phyloP scores from a whole-genome alignment of 2,329 filamentous ascomycete genomes.

The Penicillium crustosum region DNA sequence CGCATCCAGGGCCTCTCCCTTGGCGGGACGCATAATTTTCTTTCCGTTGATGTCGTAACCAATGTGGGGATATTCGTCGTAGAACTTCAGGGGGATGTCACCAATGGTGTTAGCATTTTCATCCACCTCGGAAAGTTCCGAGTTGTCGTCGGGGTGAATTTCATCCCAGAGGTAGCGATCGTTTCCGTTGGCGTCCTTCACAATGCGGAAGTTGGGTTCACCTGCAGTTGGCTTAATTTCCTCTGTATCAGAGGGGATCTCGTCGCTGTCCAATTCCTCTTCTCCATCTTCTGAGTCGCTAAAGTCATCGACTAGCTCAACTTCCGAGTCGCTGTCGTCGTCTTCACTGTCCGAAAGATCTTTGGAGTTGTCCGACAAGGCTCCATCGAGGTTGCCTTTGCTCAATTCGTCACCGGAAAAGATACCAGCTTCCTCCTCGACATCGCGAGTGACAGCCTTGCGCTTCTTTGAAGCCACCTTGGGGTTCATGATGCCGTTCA shows the following conservation, averaged over 20 bases:
- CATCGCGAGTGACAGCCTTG: constrained; percentile 60
- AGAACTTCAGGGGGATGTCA: constrained; percentile 89
- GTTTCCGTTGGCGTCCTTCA: constrained; percentile 85
- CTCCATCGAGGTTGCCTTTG: constrained; percentile 43
- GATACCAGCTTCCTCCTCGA: constrained; percentile 49
- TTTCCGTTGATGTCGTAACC: constrained; percentile 99
- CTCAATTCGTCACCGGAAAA: constrained; percentile 63
- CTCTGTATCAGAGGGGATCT: constrained; percentile 50
- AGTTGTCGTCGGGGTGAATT: constrained; percentile 92
- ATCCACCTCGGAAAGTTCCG: constrained; percentile 84
- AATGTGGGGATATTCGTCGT: constrained; percentile 97
- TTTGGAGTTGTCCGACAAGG: constrained; percentile 44
- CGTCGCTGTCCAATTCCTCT: constrained; percentile 52
- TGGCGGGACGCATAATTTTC: constrained; percentile 93
- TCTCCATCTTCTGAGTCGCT: constrained; percentile 51
- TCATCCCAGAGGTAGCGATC: constrained; percentile 89
- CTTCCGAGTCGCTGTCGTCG: constrained; percentile 43
- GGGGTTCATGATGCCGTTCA: constrained; percentile 33
- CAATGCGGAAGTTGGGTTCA: constrained; percentile 58
- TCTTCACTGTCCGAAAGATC: constrained; percentile 39
- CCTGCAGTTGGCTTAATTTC: constrained; percentile 35
- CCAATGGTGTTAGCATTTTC: constrained; percentile 87
- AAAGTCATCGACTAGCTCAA: constrained; percentile 59
- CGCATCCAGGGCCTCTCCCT: constrained; percentile 88
- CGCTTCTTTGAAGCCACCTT: constrained; percentile 58